Base-by-base conservation (phyloP, 768 basidiomycete species). In the Leccinum subgranulosum region DNA sequence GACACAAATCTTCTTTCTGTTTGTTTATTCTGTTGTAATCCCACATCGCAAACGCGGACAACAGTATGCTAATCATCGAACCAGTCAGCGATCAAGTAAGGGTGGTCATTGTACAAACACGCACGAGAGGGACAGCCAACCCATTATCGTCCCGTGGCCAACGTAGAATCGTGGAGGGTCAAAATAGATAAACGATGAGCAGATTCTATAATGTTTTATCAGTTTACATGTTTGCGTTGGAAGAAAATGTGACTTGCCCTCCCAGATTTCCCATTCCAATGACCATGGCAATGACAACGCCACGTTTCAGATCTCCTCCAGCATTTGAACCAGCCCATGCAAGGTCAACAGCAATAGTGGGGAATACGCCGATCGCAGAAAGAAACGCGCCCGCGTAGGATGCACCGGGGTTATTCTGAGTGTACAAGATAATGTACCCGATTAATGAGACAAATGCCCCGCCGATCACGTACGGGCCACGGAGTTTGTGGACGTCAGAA, bases 281-380 rank as follows among this genome's bases (percentile, higher is more conserved):
- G 17, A 84, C 77, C 73, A 82, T 76, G 5, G 80, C 85, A 34
- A 84, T 59, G 12, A 76, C 75, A 12, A 84, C 75, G 23, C 76
- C 84, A 55, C 77, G 75, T 62, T 81, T 80, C 50, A 80, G 58
- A 62, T 83, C 82, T 23, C 84, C 82, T 23, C 84, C 84, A 0
- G 81, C 77, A 53, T 83, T 82, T 8, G 79, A 79, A 2, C 78
- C 75, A 2, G 74, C 79, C 85, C 85, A 86, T 34, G 83, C 81
- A 2, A 86, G 66, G 27, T 66, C 64, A 19, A 83, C 72, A 29
- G 72, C 74, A 52, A 84, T 74, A 6, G 76, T 78, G 1, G 85
- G 81, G 61, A 72, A 84, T 6, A 82, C 78, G 19, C 84, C 84
- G 19, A 75, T 67, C 4, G 82, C 79, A 27, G 81, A 78, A 41